These are phyloP conservation scores for Calonectria hawksworthii DNA, from an alignment of 2,329 filamentous ascomycete species.

Conservation along the genomic window DNA sequence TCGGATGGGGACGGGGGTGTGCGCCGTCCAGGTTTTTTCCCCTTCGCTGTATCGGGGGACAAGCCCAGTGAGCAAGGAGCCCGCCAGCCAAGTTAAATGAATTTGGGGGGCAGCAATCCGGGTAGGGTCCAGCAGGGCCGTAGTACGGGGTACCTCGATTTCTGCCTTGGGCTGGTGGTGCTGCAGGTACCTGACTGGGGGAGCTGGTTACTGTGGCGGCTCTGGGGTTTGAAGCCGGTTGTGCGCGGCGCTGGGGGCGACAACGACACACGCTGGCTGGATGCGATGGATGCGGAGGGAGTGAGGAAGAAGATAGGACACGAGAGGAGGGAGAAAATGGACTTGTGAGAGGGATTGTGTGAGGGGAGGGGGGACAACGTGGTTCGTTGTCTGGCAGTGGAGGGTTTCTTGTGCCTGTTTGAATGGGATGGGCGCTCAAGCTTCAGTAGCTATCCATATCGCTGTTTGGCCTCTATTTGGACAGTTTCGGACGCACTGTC, in stretches of 20 bases:
- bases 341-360: slow-evolving; percentile 18
- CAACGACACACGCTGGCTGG: slow-evolving; percentile 2
- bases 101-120: slow-evolving; percentile 15
- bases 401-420: slow-evolving; percentile 26
- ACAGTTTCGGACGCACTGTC: slow-evolving; percentile 10
- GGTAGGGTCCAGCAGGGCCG: slow-evolving; percentile 7
- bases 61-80: slow-evolving; percentile 18
- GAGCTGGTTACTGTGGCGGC: slow-evolving; percentile 11
- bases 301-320: not conserved
- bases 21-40: slow-evolving; percentile 24
- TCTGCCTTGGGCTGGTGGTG: slow-evolving; percentile 1
- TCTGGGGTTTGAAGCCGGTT: slow-evolving; percentile 6
- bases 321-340: slow-evolving; percentile 8
- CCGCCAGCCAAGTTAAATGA: slow-evolving; percentile 27
- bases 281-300: slow-evolving; percentile 4
- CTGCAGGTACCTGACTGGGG: slow-evolving; percentile 24
- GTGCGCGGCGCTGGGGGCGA: slow-evolving; percentile 19
- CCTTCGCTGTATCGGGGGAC: slow-evolving; percentile 31
- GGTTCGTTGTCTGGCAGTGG: slow-evolving; percentile 33
- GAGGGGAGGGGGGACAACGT: slow-evolving; percentile 27
- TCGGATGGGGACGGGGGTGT: slow-evolving; percentile 26
- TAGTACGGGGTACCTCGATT: slow-evolving; percentile 23
- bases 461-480: slow-evolving; percentile 11
- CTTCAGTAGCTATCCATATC: slow-evolving; percentile 15
- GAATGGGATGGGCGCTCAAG: slow-evolving; percentile 19